Evolutionary conservation across 2,329 filamentous ascomycete genomes (phyloP), one percentile per base, ranked within the genome.

Genomic region (Hypoxylon sp.): DNA sequence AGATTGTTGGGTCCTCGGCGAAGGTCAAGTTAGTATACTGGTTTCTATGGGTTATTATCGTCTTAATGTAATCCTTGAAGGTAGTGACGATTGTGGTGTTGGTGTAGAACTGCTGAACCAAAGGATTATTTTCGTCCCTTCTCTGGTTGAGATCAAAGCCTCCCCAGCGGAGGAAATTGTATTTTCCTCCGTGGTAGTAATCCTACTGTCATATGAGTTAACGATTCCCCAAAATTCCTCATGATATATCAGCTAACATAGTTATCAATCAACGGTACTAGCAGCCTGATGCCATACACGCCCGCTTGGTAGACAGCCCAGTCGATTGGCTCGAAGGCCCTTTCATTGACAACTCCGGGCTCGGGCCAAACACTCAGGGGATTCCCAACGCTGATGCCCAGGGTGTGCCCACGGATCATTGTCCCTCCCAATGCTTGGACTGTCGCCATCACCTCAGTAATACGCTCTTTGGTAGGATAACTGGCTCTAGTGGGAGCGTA

Each of bases 171-270:
- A 85, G 75, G 72, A 84, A 85, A 68, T 78, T 77, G 75, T 82
- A 85, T 72, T 84, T 84, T 5, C 83, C 83, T 21, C 83, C 83
- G 65, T 85, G 83, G 73, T 84, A 85, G 69, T 84, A 85, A 71
- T 85, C 80, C 77, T 81, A 58, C 34, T n/a, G 5, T 51, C 21
- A 1, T n/a, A 60, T 74, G 19, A 74, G 72, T 36, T 46, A 10
- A 58, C 19, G 17, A 5, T 10, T 25, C 10, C 10, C 14, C 6
- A 9, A 6, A 5, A 1, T 23, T 50, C 11, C 32, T 14, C 5
- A n/a, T 57, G 32, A 21, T 59, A 32, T 53, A 49, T 56, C 48
- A 50, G 63, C 75, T 67, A 36, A 81, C 81, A 67, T 81, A 85
- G 61, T 85, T 82, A 71, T 85, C 83, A 4, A 80, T 79, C 61